Evolutionary conservation across 176 grass and related monocot species (phyloP), one percentile per base, ranked within the genome.

Genomic region (Musa beccarii): DNA sequence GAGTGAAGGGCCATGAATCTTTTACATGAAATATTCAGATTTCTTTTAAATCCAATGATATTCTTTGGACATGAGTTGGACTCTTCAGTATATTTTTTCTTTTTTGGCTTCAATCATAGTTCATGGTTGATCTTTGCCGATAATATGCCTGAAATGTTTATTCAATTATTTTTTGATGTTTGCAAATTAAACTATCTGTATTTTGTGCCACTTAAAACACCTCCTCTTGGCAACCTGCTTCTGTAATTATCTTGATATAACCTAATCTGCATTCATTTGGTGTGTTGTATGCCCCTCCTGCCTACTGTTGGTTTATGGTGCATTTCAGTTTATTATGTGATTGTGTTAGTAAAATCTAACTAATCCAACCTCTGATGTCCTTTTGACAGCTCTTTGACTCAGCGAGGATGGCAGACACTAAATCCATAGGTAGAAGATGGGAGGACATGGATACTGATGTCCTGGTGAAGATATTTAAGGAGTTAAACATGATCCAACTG

Each of bases 401-500:
- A 49, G 11, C 26, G 66, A 75, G 73, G 75, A 99, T 94, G 95
- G 84, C 80, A 78, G 95, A 99, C 10, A 79, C 75, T 80, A 94
- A 87, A 94, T 81, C 68, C 70, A 74, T 86, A 59, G 89, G 84
- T 14, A 94, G 85, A 89, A 84, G 87, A 86, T 99, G 95, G 95
- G 95, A 99, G 79, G 95, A 99, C 71, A 99, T 99, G 86, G 91
- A 99, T 55, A 94, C 89, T 64, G 95, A 99, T 85, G 95, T 99
- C 67, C 78, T 99, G 16, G 91, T 94, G 81, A 94, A 99, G 83
- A 94, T 99, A 78, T 94, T 99, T 63, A 99, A 94, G 83, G 86
- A 91, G 64, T 79, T 99, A 68, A 94, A 94, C 85, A 79, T 99
- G 85, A 84, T 92, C 77, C 88, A 99, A 74, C 55, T 99, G 69